phyloP scores from a whole-genome alignment of 768 basidiomycete genomes.

The Mycena kentingensis region DNA sequence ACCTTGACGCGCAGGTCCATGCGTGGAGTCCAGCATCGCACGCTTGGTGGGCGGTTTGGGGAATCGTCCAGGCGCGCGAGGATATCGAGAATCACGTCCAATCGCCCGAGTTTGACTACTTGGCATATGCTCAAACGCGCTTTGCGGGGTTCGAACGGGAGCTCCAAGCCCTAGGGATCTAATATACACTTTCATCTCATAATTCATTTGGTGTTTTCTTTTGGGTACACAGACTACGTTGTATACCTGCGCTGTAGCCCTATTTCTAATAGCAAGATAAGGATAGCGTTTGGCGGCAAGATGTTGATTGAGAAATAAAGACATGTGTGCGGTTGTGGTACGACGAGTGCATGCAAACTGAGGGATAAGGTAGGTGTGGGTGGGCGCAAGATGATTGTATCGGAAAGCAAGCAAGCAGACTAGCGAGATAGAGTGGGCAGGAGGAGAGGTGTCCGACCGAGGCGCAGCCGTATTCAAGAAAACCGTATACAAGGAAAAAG shows the following conservation, averaged over 20 bases:
- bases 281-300: slow-evolving; percentile 24
- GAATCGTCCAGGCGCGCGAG: slow-evolving; percentile 85
- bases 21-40: slow-evolving; percentile 91
- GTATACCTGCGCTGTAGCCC: slow-evolving; percentile 14
- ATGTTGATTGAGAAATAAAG: slow-evolving; percentile 25
- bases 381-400: slow-evolving; percentile 27
- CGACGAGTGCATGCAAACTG: slow-evolving; percentile 32
- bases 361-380: slow-evolving; percentile 44
- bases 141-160: slow-evolving; percentile 65
- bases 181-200: neutral
- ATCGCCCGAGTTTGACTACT: slow-evolving; percentile 86
- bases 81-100: slow-evolving; percentile 58
- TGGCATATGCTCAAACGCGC: slow-evolving; percentile 75
- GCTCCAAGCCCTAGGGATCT: slow-evolving; percentile 34
- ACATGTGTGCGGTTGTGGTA: slow-evolving; percentile 26
- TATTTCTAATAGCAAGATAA: slow-evolving; percentile 8
- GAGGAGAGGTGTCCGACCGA: slow-evolving; percentile 53
- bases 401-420: slow-evolving; percentile 24
- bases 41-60: slow-evolving; percentile 95
- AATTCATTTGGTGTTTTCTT: slow-evolving; percentile 4
- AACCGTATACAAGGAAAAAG: slow-evolving; percentile 28
- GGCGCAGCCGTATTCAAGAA: slow-evolving; percentile 37
- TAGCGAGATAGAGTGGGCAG: slow-evolving; percentile 26
- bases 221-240: neutral
- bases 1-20: slow-evolving; percentile 76